Base-by-base conservation (phyloP, 768 basidiomycete species). In the Leccinum broughii region DNA sequence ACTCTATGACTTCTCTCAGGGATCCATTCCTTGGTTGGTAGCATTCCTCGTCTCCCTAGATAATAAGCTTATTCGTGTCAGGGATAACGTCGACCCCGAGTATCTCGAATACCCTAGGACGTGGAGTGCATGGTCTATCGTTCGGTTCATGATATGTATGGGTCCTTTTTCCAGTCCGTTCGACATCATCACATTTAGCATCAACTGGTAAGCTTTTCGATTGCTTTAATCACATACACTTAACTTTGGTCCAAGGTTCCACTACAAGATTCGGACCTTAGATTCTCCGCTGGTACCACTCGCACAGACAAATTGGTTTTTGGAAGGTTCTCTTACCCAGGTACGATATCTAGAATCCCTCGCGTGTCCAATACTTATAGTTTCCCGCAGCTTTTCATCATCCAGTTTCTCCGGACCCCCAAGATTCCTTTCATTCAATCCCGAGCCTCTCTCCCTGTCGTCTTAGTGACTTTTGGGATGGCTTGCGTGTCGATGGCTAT, bases 71-170 rank as follows among this genome's bases (percentile, higher is more conserved):
- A 75, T 51, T 11, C 20, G 11, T 44, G 14, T 11, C 49, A 72
- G 72, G 76, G 75, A 76, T 56, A 77, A 77, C 14, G 76, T 76
- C 56, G 76, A 76, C 56, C 72, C 73, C 1, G 76, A 76, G 62
- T 75, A 73, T 62, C 69, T 76, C 11, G 68, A 68, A 58, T 46
- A 51, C 24, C 75, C 75, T 13, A 76, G 54, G 59, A 64, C 68
- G 37, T 72, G 68, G 75, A 66, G 66, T 56, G 76, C 75, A 22
- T 64, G 65, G 62, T 76, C 76, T n/a, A 75, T 76, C 48, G 24
- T 72, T 34, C 68, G 69, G 17, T 77, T 76, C 67, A 76, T 76
- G 75, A 32, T 76, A 30, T 77, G 69, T 56, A 3, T 76, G 3
- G 76, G 75, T 8, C 75, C 75, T 17, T 74, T 75, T 34, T 76